Base-by-base conservation (phyloP, 1,284 basidiomycete species). In the Melanopsichium pennsylvanicum region DNA sequence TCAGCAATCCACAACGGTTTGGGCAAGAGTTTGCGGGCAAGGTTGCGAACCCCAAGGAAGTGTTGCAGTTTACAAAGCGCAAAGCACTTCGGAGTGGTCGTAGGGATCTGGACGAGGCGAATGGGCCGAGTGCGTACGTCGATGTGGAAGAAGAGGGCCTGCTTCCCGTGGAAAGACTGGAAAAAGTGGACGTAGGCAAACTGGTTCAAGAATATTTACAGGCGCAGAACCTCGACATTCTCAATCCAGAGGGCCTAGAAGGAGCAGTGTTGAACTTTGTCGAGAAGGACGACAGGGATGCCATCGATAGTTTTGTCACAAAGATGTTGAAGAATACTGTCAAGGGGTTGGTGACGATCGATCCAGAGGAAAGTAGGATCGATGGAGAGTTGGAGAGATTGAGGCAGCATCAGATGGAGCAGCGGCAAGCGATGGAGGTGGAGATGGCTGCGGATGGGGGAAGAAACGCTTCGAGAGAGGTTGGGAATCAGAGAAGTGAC, bases 31-130 rank as follows among this genome's bases (percentile, higher is more conserved):
- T 96, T 81, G 86, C 89, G 57, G 92, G 91, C 2, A 87, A 87
- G 19, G 87, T 98, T 13, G 96, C 95, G 10, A 99, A 99, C 79
- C 94, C 95, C 6, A 87, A 91, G 33, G 94, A 97, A 75, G 86
- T 98, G 25, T 86, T 92, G 39, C 97, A 97, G 82, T 89, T 94
- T 79, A 88, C 91, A 16, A 86, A 89, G 39, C 94, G 91, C 81
- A 89, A 89, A 75, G 75, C 34, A 6, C 34, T 58, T 6, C 37
- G 58, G 16, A 51, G 59, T 35, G 67, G 43, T 11, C 39, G 45
- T 3, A 43, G 64, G 6, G 58, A 32, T 27, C 35, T 48, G 18
- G 31, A 44, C 4, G 37, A 50, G 13, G 42, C 36, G 12, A 33
- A 54, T 12, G 37, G 29, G 6, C 11, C 55, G 9, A 58, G 55